Evolutionary conservation across 1,284 basidiomycete species (phyloP).

Genomic region (Malassezia pachydermatis): DNA sequence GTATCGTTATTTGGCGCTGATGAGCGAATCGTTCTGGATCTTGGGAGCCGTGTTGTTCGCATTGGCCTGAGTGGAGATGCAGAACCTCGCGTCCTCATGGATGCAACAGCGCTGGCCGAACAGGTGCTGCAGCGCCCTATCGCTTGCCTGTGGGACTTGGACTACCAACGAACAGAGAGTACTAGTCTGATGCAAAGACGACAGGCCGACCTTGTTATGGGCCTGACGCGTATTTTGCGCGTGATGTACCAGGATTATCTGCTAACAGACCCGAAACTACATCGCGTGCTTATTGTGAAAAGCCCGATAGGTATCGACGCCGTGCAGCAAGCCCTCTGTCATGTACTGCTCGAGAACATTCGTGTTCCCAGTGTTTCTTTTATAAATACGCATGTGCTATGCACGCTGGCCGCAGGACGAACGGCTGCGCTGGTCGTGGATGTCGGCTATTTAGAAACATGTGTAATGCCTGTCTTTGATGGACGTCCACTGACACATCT

Average conservation of each 20-base stretch:
- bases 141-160: slow-evolving; percentile 31
- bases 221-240: slow-evolving; percentile 28
- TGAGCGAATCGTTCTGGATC: slow-evolving; percentile 36
- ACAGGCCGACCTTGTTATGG: slow-evolving; percentile 23
- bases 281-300: slow-evolving; percentile 84
- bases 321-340: slow-evolving; percentile 76
- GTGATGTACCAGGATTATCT: slow-evolving; percentile 54
- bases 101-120: slow-evolving; percentile 29
- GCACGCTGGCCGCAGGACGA: slow-evolving; percentile 71
- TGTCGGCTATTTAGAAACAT: slow-evolving; percentile 78
- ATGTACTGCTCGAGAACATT: slow-evolving; percentile 76
- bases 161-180: slow-evolving; percentile 21
- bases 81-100: slow-evolving; percentile 31
- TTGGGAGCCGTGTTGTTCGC: slow-evolving; percentile 36
- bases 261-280: slow-evolving; percentile 79
- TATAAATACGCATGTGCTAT: slow-evolving; percentile 61
- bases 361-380: slow-evolving; percentile 85
- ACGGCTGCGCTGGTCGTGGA: slow-evolving; percentile 88
- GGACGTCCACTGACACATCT: slow-evolving; percentile 24
- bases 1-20: slow-evolving; percentile 14
- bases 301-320: slow-evolving; percentile 73
- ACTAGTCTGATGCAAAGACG: slow-evolving; percentile 21
- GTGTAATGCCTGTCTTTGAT: slow-evolving; percentile 60
- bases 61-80: slow-evolving; percentile 38
- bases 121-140: slow-evolving; percentile 9